Evolutionary conservation across 1,139 yeast genomes (phyloP), one percentile per base, ranked within the genome.

Genomic region (Zhuliangozyma blackwelliae): DNA sequence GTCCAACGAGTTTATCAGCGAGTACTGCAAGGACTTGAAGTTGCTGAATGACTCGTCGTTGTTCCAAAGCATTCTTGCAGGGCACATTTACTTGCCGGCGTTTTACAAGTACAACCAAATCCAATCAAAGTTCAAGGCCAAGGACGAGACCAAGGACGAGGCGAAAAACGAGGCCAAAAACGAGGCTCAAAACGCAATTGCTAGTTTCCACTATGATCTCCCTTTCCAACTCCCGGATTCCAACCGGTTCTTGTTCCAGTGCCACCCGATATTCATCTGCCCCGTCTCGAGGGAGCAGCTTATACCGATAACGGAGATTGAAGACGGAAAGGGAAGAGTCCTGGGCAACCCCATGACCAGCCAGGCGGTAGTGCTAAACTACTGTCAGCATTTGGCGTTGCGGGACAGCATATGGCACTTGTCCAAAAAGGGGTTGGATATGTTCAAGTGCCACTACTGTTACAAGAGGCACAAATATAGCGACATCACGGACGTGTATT

Each of bases 261-360:
- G 79, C 59, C 97, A 89, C 58, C 87, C 95, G 0, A 80, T 89
- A 3, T 89, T 88, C 57, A 89, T 88, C 5, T 89, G 97, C 56
- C 97, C 97, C 0, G 90, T 89, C 2, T 76, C 92, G 7, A 85
- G 87, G 56, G 96, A 88, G 49, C 96, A 90, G 51, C 50, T 66
- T 22, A 52, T 67, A 13, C 75, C 76, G 5, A 50, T 65, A 21
- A 59, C 69, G 2, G 54, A 53, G 7, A 32, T 33, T 2, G 32
- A 38, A 3, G 52, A 49, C 7, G 47, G 40, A 6, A 49, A 48
- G 12, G 48, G 48, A 13, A 40, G 47, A 27, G 44, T 49, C 25
- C 35, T 41, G 21, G 40, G 37, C 9, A 43, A 39, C 34, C 29
- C 40, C 5, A 34, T 40, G 34, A 43, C 46, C 28, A 67, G 68